A percentile compares a stretch with the other conserved stretches of the same genome.
phyloP scores from a whole-genome alignment of 495 filamentous ascomycete species.

The Daldinia grandis region DNA sequence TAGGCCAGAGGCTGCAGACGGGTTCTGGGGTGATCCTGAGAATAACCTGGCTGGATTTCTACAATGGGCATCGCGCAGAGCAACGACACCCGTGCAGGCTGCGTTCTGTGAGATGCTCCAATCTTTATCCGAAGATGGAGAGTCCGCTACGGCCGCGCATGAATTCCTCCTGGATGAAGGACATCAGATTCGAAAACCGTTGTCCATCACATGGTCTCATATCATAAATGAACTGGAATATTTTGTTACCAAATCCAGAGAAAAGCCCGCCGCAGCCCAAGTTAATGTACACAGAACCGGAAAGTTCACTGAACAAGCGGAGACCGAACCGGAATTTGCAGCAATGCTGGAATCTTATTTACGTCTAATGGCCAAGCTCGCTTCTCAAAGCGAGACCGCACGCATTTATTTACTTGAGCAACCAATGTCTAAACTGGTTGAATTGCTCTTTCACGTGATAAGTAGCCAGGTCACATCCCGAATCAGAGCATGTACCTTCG shows the following conservation, averaged over 20 bases:
- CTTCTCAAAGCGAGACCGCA: slow-evolving; percentile 70
- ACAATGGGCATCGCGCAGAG: slow-evolving; percentile 90
- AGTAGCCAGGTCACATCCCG: slow-evolving; percentile 73
- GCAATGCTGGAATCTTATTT: slow-evolving; percentile 95
- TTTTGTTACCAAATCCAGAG: slow-evolving; percentile 72
- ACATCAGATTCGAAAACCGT: slow-evolving; percentile 75
- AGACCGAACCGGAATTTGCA: slow-evolving; percentile 84
- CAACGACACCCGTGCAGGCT: slow-evolving; percentile 90
- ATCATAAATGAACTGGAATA: slow-evolving; percentile 89
- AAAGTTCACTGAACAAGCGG: slow-evolving; percentile 63
- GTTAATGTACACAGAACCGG: slow-evolving; percentile 63
- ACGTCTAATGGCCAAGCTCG: slow-evolving; percentile 82
- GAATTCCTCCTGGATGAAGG: slow-evolving; percentile 89
- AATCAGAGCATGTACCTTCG: slow-evolving; percentile 80
- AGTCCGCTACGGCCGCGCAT: slow-evolving; percentile 82
- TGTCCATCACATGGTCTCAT: slow-evolving; percentile 86
- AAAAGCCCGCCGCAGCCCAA: slow-evolving; percentile 66
- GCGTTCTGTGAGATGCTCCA: slow-evolving; percentile 96
- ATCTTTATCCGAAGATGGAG: slow-evolving; percentile 79
- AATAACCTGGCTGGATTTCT: slow-evolving; percentile 92
- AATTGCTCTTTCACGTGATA: slow-evolving; percentile 73
- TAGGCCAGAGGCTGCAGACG: slow-evolving; percentile 79
- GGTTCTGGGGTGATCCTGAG: slow-evolving; percentile 89
- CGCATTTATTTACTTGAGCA: slow-evolving; percentile 74
- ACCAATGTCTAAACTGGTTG: slow-evolving; percentile 67